Percentiles rank a stretch among this genome's conserved stretches.
Evolutionary conservation across 768 basidiomycete species (phyloP).

Genomic region (Piloderma croceum): DNA sequence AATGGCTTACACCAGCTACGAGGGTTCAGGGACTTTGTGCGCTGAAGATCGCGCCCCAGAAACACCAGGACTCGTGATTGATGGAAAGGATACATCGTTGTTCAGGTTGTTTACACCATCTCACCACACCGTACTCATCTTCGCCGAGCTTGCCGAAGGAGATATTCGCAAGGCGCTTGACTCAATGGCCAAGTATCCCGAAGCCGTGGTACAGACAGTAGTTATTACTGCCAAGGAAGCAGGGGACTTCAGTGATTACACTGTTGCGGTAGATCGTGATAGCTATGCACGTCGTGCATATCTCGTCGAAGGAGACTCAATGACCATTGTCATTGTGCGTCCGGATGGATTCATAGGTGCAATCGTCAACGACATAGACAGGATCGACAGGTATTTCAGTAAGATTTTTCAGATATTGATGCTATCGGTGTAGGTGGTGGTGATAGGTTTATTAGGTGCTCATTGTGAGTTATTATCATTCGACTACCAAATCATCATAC

Average conservation of each 20-base stretch:
- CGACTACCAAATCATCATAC: no score
- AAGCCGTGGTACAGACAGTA: conserved; percentile 3
- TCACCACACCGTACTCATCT: conserved; percentile 27
- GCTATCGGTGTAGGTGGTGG: no score
- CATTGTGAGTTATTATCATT: no score
- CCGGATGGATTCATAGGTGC: conserved; percentile 24
- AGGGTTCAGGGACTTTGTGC: conserved; percentile 8
- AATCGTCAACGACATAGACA: conserved; percentile 4
- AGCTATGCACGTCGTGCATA: conserved; percentile 19
- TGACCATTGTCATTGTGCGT: conserved; percentile 19
- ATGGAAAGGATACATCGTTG: conserved; percentile 8
- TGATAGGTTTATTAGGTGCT: no score
- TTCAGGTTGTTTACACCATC: conserved; percentile 20
- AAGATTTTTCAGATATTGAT: no score
- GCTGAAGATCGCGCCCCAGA: conserved; percentile 30
- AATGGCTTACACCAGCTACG: conserved; percentile 1
- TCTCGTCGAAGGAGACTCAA: conserved; percentile 10
- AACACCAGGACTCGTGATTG: conserved; percentile 12
- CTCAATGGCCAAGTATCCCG: background rate
- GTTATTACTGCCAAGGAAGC: conserved; percentile 8
- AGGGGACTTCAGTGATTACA: no score
- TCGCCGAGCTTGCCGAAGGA: conserved; percentile 8
- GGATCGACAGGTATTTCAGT: conserved; percentile 10
- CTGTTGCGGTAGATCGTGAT: conserved; percentile 12
- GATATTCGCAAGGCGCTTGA: conserved; percentile 7